phyloP scores from a whole-genome alignment of 2,329 filamentous ascomycete species.

The Aspergillus floridensis region DNA sequence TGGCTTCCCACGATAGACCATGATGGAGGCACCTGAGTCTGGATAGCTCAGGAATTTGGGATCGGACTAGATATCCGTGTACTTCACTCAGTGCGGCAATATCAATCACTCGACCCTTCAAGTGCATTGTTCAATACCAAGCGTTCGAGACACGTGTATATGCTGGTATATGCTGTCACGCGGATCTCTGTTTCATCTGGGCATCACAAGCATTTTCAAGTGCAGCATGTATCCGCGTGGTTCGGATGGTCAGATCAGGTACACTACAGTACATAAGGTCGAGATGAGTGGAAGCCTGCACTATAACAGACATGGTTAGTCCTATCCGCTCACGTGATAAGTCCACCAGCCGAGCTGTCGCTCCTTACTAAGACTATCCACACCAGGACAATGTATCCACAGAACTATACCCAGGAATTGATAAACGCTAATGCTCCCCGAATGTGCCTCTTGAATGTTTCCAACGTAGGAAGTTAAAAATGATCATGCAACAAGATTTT shows the following conservation, averaged over 20 bases:
- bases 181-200: too few relatives aligned
- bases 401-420: too few relatives aligned
- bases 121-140: background rate
- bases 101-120: background rate
- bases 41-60: background rate
- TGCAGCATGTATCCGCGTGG: too few relatives aligned
- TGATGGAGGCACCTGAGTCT: constrained; percentile 8
- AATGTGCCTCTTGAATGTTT: too few relatives aligned
- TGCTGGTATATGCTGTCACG: too few relatives aligned
- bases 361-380: background rate
- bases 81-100: background rate
- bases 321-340: background rate
- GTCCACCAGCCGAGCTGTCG: background rate
- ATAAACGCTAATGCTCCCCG: too few relatives aligned
- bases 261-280: too few relatives aligned
- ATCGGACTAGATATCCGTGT: background rate
- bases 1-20: constrained; percentile 30
- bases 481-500: background rate
- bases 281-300: background rate
- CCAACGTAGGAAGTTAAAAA: background rate
- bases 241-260: too few relatives aligned
- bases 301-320: background rate
- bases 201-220: too few relatives aligned
- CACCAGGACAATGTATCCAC: background rate
- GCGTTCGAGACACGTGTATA: background rate